Evolutionary conservation across 495 filamentous ascomycete genomes (phyloP), one percentile per base, ranked within the genome.

Genomic region (Rhypophila decipiens): DNA sequence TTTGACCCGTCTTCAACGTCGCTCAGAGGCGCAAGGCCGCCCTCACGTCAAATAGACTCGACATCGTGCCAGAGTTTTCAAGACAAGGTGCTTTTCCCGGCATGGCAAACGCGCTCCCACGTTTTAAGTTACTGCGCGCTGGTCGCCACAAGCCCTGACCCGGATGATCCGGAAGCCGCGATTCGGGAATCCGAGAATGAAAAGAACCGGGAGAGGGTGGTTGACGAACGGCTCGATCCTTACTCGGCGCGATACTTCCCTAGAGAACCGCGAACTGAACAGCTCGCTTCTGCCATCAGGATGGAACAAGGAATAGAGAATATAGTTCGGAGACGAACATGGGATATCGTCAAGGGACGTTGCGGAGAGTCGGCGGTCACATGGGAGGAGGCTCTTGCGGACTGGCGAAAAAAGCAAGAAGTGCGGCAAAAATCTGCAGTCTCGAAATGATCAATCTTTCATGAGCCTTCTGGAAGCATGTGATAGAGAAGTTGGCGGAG

Each of bases 171-270:
- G 12, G 90, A 93, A 55, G 68, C 79, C 5, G 70, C 85, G 1
- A 53, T 86, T 22, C 74, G 87, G 47, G 68, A 88, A 53, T 75
- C 79, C 0, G 88, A 95, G 63, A 78, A 79, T 22, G 80, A 80
- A 31, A 76, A 68, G 50, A 80, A 86, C 47, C 73, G 82, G 43
- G 88, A 95, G 58, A 73, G 82, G 43, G 74, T 90, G 4, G 83
- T 97, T 13, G 75, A 98, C 67, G 93, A 96, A 64, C 72, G 93
- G 48, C 65, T 97, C 46, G 93, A 98, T 67, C 93, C 93, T 15
- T 98, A 98, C 57, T 89, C 85, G 17, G 88, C 72, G 19, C 74
- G 91, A 22, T 95, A 84, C 58, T 91, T 89, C 50, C 89, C 90
- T 0, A 72, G 77, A 37, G 90, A 97, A 65, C 75, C 87, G 37